Conservation (phyloP, 495 filamentous ascomycete species). For the Penicillium coprophilum region DNA sequence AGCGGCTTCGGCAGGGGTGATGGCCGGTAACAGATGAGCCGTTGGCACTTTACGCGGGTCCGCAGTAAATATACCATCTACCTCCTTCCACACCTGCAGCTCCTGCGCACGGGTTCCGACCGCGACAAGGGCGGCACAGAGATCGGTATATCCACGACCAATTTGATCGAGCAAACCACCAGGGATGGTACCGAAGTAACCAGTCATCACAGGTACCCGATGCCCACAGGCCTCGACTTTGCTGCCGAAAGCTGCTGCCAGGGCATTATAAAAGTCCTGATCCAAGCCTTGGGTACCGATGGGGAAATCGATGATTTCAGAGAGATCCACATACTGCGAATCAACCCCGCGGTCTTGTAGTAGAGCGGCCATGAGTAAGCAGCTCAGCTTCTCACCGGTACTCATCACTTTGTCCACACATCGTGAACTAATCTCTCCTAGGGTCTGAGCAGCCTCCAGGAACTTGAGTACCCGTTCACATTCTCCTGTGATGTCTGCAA, state of each 20-base stretch:
- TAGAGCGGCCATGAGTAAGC: slow-evolving; percentile 78
- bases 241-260: slow-evolving; percentile 62
- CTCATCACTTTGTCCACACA: slow-evolving; percentile 89
- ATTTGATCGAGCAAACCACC: slow-evolving; percentile 75
- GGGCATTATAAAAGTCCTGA: slow-evolving; percentile 74
- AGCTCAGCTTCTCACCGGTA: slow-evolving; percentile 91
- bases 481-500: slow-evolving; percentile 66
- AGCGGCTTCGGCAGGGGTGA: slow-evolving; percentile 85
- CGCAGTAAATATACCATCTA: slow-evolving; percentile 87
- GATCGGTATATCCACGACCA: slow-evolving; percentile 85
- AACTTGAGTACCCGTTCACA: slow-evolving; percentile 62
- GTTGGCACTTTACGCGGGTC: slow-evolving; percentile 88
- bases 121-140: slow-evolving; percentile 80
- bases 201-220: slow-evolving; percentile 74
- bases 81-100: slow-evolving; percentile 91
- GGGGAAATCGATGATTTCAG: slow-evolving; percentile 67
- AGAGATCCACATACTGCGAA: slow-evolving; percentile 83
- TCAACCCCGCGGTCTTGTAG: slow-evolving; percentile 74
- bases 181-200: slow-evolving; percentile 86
- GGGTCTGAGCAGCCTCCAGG: slow-evolving; percentile 57
- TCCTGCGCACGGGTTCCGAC: slow-evolving; percentile 76
- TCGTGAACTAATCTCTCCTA: slow-evolving; percentile 72
- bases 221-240: slow-evolving; percentile 68
- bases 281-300: slow-evolving; percentile 60
- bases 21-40: slow-evolving; percentile 68